Conservation (phyloP, 768 basidiomycete species). For the Coprinellus aureogranulatus region DNA sequence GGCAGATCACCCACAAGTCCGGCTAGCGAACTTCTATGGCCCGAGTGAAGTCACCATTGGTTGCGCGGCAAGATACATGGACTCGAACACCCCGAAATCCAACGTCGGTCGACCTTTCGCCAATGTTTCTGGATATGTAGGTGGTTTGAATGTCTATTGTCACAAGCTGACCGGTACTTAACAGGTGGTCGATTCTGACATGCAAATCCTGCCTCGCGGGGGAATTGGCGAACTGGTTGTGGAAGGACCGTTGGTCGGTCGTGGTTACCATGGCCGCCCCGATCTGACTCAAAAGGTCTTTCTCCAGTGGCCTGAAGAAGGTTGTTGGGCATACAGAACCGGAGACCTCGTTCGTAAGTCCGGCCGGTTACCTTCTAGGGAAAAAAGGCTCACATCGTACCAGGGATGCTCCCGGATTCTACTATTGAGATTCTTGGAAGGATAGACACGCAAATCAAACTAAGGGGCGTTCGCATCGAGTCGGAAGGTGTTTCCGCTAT, state of each 20-base stretch:
- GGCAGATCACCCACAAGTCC: conserved; percentile 43
- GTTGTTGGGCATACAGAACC: conserved; percentile 45
- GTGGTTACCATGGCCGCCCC: conserved; percentile 46
- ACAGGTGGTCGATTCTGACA: conserved; percentile 41
- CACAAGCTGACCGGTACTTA: conserved; percentile 18
- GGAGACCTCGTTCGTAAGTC: conserved; percentile 45
- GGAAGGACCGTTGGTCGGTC: conserved; percentile 47
- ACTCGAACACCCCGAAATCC: conserved; percentile 34
- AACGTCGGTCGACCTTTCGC: conserved; percentile 45
- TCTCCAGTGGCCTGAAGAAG: conserved; percentile 40
- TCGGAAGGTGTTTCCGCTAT: conserved; percentile 50
- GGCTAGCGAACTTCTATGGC: conserved; percentile 50
- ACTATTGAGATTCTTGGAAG: conserved; percentile 50
- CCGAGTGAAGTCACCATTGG: conserved; percentile 55
- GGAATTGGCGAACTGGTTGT: conserved; percentile 49
- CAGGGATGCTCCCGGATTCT: conserved; percentile 49
- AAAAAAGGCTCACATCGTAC: background rate
- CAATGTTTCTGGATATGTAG: conserved; percentile 33
- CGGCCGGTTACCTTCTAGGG: background rate
- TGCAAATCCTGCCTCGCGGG: conserved; percentile 43
- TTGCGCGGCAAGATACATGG: conserved; percentile 46
- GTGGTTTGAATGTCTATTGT: conserved; percentile 5
- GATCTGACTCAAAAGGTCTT: conserved; percentile 46
- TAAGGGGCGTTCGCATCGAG: conserved; percentile 54
- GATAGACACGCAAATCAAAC: conserved; percentile 51